These are phyloP conservation scores for Coemansia sp. DNA, from an alignment of 192 early-diverging fungal species.

Conservation along the genomic window DNA sequence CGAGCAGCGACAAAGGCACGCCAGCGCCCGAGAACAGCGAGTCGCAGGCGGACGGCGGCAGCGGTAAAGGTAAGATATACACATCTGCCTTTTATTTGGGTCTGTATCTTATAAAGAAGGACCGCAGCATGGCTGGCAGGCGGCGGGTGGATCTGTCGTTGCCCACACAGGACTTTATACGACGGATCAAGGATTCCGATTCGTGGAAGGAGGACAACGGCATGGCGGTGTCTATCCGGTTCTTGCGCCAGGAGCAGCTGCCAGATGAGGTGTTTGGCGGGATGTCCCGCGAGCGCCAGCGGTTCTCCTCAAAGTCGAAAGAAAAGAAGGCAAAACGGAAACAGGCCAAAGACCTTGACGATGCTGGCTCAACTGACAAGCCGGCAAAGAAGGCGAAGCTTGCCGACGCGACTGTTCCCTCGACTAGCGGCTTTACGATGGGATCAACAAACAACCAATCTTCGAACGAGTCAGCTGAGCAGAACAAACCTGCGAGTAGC, in stretches of 20 bases:
- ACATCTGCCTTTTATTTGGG: constrained; percentile 92
- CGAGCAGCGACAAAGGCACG: neutral
- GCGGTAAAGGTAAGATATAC: constrained; percentile 15
- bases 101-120: constrained; percentile 61
- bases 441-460: neutral
- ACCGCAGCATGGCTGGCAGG: constrained; percentile 51
- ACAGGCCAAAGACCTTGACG: neutral
- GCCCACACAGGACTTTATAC: constrained; percentile 81
- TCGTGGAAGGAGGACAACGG: constrained; percentile 33
- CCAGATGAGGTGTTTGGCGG: constrained; percentile 47
- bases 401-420: constrained; percentile 28
- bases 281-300: constrained; percentile 25
- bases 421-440: constrained; percentile 35
- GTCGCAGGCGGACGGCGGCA: neutral
- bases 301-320: neutral
- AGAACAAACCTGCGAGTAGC: neutral
- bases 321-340: constrained; percentile 9
- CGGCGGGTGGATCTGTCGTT: constrained; percentile 74
- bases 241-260: constrained; percentile 39
- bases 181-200: constrained; percentile 62
- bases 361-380: neutral
- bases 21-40: neutral
- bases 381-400: constrained; percentile 26
- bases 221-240: constrained; percentile 41
- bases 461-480: neutral